Evolutionary conservation across 768 basidiomycete genomes (phyloP).

Genomic region (Pleurotus salmoneostramineus): DNA sequence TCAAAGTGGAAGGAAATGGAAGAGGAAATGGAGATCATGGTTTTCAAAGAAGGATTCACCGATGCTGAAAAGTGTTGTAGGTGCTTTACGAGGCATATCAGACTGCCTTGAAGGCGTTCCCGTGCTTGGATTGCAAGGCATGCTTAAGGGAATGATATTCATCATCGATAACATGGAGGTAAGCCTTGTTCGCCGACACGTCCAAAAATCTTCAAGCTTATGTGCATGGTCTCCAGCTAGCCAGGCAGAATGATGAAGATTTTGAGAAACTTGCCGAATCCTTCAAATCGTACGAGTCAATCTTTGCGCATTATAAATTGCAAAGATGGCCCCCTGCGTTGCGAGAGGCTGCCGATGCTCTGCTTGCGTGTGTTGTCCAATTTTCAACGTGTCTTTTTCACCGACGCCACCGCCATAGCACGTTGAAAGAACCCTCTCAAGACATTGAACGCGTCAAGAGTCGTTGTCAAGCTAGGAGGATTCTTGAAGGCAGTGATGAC

Average conservation of each 20-base stretch:
- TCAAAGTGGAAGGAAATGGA: too few relatives aligned
- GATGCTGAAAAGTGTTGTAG: too few relatives aligned
- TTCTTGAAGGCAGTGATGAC: background rate
- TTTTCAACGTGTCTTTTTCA: background rate
- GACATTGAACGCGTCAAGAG: background rate
- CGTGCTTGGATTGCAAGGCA: background rate
- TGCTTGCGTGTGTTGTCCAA: background rate
- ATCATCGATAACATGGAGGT: conserved; percentile 4
- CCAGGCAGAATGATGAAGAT: background rate
- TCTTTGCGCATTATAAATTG: background rate
- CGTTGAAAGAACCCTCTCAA: background rate
- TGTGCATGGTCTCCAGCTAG: background rate
- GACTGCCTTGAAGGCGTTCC: conserved; percentile 1
- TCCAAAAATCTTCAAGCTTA: background rate
- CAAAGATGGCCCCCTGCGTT: background rate
- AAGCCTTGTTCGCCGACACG: background rate
- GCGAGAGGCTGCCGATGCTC: background rate
- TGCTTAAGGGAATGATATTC: background rate
- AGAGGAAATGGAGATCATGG: too few relatives aligned
- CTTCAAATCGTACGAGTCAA: background rate
- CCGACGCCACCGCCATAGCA: background rate
- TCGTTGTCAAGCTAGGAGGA: conserved; percentile 2
- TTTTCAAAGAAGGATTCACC: too few relatives aligned
- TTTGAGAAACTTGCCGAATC: background rate
- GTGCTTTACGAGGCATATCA: background rate